A percentile compares a stretch with the other conserved stretches of the same genome.
phyloP scores from a whole-genome alignment of 495 filamentous ascomycete genomes.

The Cairneyella variabilis region DNA sequence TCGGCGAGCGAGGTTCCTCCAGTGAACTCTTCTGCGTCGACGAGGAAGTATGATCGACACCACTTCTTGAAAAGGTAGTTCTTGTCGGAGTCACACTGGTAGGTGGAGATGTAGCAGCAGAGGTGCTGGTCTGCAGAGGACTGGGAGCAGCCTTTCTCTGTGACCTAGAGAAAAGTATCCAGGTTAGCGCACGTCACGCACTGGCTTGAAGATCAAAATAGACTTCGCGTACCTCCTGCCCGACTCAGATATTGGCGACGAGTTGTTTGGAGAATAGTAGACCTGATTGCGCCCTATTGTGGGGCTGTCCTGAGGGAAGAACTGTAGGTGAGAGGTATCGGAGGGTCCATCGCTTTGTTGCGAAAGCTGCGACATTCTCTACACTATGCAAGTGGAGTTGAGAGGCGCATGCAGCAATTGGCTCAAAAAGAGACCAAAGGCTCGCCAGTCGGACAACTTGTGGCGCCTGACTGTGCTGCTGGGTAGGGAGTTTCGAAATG shows the following conservation, averaged over 20 bases:
- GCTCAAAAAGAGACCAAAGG: not conserved
- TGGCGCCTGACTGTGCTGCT: slow-evolving; percentile 19
- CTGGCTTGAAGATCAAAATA: not conserved
- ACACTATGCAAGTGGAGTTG: slow-evolving; percentile 17
- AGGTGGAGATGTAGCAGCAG: slow-evolving; percentile 20
- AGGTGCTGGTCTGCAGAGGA: slow-evolving; percentile 28
- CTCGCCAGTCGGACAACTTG: slow-evolving; percentile 12
- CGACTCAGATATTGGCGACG: slow-evolving; percentile 11
- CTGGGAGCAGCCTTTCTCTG: slow-evolving; percentile 29
- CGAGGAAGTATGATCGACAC: slow-evolving; percentile 12
- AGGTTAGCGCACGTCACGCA: slow-evolving; percentile 7
- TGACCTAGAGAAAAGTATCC: slow-evolving; percentile 13
- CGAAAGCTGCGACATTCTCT: slow-evolving; percentile 29
- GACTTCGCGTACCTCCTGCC: slow-evolving; percentile 21
- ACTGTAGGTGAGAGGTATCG: slow-evolving; percentile 17
- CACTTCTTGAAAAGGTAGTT: slow-evolving; percentile 18
- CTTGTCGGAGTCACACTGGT: slow-evolving; percentile 26
- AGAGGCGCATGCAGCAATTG: slow-evolving; percentile 13
- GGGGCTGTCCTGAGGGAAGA: slow-evolving; percentile 24
- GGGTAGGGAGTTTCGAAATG: slow-evolving; percentile 22
- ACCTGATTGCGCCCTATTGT: slow-evolving; percentile 23
- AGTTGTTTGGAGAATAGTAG: slow-evolving; percentile 19
- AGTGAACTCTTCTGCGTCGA: not conserved
- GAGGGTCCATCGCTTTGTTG: slow-evolving; percentile 25
- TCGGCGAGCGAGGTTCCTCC: slow-evolving; percentile 26